phyloP scores from a whole-genome alignment of 805 yeast genomes.

The Ogataea trehaloabstinens region DNA sequence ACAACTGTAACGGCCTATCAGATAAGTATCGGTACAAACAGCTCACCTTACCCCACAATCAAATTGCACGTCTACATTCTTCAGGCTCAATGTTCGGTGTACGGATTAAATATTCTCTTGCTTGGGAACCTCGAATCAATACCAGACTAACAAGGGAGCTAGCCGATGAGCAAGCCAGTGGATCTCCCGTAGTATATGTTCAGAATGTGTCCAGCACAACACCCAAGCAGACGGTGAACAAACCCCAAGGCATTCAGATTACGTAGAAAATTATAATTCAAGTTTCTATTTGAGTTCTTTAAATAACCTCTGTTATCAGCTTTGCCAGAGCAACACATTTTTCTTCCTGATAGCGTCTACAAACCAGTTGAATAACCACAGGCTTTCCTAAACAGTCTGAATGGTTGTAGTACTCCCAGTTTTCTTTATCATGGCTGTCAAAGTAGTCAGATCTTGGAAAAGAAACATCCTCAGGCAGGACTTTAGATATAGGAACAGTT shows the following conservation, averaged over 20 bases:
- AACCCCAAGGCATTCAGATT: background rate
- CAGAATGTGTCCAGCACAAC: too few relatives aligned
- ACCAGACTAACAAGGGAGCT: too few relatives aligned
- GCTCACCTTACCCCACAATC: too few relatives aligned
- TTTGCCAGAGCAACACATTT: constrained; percentile 42
- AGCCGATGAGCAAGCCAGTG: too few relatives aligned
- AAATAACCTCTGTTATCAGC: constrained; percentile 10
- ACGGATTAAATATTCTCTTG: too few relatives aligned
- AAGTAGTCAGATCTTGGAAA: constrained; percentile 29
- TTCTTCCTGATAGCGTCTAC: constrained; percentile 59
- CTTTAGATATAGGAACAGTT: constrained; percentile 44
- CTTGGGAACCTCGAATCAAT: too few relatives aligned
- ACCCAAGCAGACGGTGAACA: too few relatives aligned
- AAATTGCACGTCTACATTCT: too few relatives aligned
- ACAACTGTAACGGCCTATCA: background rate
- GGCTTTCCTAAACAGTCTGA: constrained; percentile 51
- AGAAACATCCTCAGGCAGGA: constrained; percentile 36
- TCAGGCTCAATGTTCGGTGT: too few relatives aligned
- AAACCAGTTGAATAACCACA: constrained; percentile 53
- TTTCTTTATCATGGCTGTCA: constrained; percentile 35
- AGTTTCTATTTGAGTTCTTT: background rate
- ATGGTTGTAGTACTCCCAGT: constrained; percentile 43
- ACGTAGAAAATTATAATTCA: background rate
- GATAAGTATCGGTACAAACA: background rate
- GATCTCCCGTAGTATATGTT: too few relatives aligned